Evolutionary conservation across 805 yeast species (phyloP).

Genomic region (Yarrowia sp.): DNA sequence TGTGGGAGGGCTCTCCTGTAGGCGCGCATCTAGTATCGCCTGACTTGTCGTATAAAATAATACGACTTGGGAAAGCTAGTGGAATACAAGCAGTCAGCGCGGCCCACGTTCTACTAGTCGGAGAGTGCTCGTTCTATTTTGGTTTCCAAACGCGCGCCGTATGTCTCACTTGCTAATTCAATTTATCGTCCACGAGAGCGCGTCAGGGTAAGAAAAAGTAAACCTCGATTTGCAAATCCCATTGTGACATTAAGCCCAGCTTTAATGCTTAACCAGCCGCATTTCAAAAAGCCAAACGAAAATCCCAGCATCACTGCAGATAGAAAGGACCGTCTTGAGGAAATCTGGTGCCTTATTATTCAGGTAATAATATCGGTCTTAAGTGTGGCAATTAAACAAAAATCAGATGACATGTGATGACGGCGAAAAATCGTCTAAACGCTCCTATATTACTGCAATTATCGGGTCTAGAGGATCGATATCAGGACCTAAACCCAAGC

Average conservation of each 20-base stretch:
- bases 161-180: conserved; percentile 2
- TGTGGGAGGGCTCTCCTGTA: neutral
- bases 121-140: neutral
- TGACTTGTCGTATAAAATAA: neutral
- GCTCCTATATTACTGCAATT: neutral
- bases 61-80: neutral
- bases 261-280: conserved; percentile 8
- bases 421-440: neutral
- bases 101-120: neutral
- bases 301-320: neutral
- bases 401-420: neutral
- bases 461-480: neutral
- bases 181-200: neutral
- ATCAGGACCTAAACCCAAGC: neutral
- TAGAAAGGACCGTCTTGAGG: neutral
- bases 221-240: neutral
- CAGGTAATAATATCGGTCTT: neutral
- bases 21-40: neutral
- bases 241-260: conserved; percentile 2
- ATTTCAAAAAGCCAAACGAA: conserved; percentile 1
- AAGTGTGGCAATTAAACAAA: neutral
- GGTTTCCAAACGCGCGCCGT: neutral
- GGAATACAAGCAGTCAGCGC: neutral
- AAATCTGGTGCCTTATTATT: neutral
- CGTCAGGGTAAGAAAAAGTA: neutral